phyloP scores from a whole-genome alignment of 2,329 filamentous ascomycete genomes.

The Blastomyces emzantsi region DNA sequence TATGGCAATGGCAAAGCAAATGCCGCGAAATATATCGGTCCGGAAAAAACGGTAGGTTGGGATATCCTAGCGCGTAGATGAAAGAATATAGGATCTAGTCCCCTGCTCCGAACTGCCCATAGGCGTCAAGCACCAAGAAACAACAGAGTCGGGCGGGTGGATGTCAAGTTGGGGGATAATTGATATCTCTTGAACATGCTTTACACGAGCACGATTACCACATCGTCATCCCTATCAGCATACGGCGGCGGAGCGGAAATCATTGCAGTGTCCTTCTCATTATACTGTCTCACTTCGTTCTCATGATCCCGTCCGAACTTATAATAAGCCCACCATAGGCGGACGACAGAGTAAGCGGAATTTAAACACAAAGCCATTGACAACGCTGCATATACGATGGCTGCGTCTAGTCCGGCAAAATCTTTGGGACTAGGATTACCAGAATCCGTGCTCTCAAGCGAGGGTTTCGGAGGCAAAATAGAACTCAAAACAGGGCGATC shows the following conservation, averaged over 20 bases:
- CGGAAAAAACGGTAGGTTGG: not conserved
- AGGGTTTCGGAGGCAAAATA: not conserved
- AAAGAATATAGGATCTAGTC: not conserved
- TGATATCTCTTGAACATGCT: not conserved
- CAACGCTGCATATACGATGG: slow-evolving; percentile 5
- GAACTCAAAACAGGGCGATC: not conserved
- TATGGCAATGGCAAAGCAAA: not conserved
- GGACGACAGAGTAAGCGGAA: slow-evolving; percentile 4
- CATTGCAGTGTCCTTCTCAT: not conserved
- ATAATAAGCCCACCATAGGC: slow-evolving; percentile 5
- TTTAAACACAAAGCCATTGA: slow-evolving; percentile 4
- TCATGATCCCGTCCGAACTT: not conserved
- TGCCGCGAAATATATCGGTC: not conserved
- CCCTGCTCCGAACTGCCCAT: not conserved
- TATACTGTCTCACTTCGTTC: not conserved
- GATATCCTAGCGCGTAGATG: not conserved
- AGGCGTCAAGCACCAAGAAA: not conserved
- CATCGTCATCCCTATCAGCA: not conserved
- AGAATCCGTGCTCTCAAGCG: not conserved
- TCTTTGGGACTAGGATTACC: not conserved
- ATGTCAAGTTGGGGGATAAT: not conserved
- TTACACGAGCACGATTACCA: not conserved
- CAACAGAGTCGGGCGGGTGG: not conserved
- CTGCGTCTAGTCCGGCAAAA: not conserved
- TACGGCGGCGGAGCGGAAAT: not conserved